phyloP scores from a whole-genome alignment of 495 filamentous ascomycete species.

The Cryomyces minteri region DNA sequence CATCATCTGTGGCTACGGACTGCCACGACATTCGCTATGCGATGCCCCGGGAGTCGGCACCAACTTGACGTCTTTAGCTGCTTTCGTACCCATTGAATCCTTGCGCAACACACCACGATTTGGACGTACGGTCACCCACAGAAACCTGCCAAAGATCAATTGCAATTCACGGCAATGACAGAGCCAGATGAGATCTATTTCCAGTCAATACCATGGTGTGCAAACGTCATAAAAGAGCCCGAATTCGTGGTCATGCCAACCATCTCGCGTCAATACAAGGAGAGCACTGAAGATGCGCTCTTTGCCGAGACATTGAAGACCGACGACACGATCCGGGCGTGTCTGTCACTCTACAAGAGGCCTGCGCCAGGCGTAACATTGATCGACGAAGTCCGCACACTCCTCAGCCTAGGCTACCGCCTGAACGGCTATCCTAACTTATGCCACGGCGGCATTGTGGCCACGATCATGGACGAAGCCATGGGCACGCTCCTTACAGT shows the following conservation, averaged over 20 bases:
- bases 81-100: too few relatives aligned
- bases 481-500: constrained; percentile 30
- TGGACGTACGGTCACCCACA: too few relatives aligned
- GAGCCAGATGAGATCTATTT: too few relatives aligned
- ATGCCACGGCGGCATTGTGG: constrained; percentile 41
- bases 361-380: constrained; percentile 15
- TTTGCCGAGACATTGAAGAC: constrained; percentile 36
- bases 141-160: too few relatives aligned
- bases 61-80: too few relatives aligned
- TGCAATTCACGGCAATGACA: too few relatives aligned
- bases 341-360: constrained; percentile 26
- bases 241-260: constrained; percentile 11
- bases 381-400: constrained; percentile 24
- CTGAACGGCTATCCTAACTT: constrained; percentile 39
- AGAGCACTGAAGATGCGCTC: constrained; percentile 30
- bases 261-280: constrained; percentile 24
- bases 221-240: constrained; percentile 25
- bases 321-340: constrained; percentile 28
- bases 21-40: too few relatives aligned
- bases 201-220: constrained; percentile 31
- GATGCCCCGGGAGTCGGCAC: too few relatives aligned
- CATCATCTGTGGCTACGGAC: too few relatives aligned
- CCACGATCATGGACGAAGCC: constrained; percentile 38
- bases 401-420: constrained; percentile 33
- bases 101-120: too few relatives aligned